A percentile compares a stretch with the other conserved stretches of the same genome.
Evolutionary conservation across 2,329 filamentous ascomycete species (phyloP).

Genomic region (Paradendryphiella salina): DNA sequence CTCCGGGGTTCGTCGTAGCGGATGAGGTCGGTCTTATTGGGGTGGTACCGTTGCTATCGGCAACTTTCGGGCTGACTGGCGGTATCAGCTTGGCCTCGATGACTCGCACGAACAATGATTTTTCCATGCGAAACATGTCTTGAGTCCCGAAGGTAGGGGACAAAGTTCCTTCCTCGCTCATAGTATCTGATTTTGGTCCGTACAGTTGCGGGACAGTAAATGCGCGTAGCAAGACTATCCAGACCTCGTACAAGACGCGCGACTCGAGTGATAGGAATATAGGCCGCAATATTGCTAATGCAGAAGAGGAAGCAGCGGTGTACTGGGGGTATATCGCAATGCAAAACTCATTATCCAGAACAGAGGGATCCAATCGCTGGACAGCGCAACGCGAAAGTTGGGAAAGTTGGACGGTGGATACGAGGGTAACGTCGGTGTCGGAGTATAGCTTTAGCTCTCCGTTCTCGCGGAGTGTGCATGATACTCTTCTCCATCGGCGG

Average conservation of each 20-base stretch:
- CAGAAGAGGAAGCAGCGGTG: constrained; percentile 69
- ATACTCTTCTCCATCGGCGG: constrained; percentile 82
- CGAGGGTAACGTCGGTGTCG: constrained; percentile 77
- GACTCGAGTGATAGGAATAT: constrained; percentile 88
- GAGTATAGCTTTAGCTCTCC: constrained; percentile 90
- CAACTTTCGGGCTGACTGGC: constrained; percentile 44
- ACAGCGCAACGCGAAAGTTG: constrained; percentile 88
- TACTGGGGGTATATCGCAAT: constrained; percentile 96
- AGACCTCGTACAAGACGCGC: constrained; percentile 91
- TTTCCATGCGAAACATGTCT: constrained; percentile 70
- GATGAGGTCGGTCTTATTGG: constrained; percentile 39
- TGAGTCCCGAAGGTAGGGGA: constrained; percentile 49
- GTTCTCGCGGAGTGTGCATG: constrained; percentile 91
- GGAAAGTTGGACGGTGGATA: constrained; percentile 83
- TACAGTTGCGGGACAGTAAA: constrained; percentile 94
- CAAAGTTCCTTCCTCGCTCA: constrained; percentile 46
- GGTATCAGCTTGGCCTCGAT: constrained; percentile 62
- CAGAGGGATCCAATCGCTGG: constrained; percentile 85
- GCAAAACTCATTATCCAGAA: constrained; percentile 90
- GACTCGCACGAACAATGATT: constrained; percentile 61
- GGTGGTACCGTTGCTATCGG: constrained; percentile 31
- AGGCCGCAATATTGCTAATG: constrained; percentile 78
- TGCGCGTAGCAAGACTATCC: constrained; percentile 88
- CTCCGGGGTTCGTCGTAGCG: constrained; percentile 53
- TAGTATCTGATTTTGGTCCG: constrained; percentile 59